phyloP scores from a whole-genome alignment of 352 stramenopile species.

The Pythium phragmiticola region DNA sequence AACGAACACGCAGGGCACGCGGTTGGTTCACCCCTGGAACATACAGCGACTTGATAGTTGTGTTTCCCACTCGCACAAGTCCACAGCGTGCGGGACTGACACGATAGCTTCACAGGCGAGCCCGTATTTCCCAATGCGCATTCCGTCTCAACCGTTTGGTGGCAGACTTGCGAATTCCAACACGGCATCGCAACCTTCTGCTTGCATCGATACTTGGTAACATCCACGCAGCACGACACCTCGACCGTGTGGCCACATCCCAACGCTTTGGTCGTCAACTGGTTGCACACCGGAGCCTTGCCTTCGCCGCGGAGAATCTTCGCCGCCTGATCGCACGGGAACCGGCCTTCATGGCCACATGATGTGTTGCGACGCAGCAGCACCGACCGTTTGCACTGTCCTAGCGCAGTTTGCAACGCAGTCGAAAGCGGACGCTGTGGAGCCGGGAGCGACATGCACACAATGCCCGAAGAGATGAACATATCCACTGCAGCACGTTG shows the following conservation, averaged over 20 bases:
- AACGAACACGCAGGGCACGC: slow-evolving; percentile 54
- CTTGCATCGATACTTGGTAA: slow-evolving; percentile 33
- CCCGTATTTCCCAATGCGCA: slow-evolving; percentile 19
- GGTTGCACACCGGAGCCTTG: slow-evolving; percentile 13
- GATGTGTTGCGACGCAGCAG: slow-evolving; percentile 37
- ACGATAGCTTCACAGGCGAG: slow-evolving; percentile 30
- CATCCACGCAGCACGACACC: slow-evolving; percentile 40
- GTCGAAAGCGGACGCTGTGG: slow-evolving; percentile 24
- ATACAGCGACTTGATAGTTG: slow-evolving; percentile 40
- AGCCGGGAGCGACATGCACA: slow-evolving; percentile 37
- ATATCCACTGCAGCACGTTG: slow-evolving; percentile 29
- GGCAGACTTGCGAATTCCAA: slow-evolving; percentile 55
- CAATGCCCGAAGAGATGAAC: slow-evolving; percentile 36
- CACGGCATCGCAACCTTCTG: slow-evolving; percentile 44
- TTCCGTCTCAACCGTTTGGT: slow-evolving; percentile 29
- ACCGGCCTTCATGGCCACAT: slow-evolving; percentile 58
- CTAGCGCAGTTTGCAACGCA: slow-evolving; percentile 27
- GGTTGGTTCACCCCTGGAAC: slow-evolving; percentile 43
- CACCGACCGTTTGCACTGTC: slow-evolving; percentile 37
- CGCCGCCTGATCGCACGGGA: slow-evolving; percentile 53
- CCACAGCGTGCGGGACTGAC: slow-evolving; percentile 40
- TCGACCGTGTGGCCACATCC: slow-evolving; percentile 43
- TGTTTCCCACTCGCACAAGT: slow-evolving; percentile 37
- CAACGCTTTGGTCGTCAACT: slow-evolving; percentile 29
- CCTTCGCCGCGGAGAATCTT: slow-evolving; percentile 32